Evolutionary conservation across 2,329 filamentous ascomycete genomes (phyloP), one percentile per base, ranked within the genome.

Genomic region (Fusarium newnesense): DNA sequence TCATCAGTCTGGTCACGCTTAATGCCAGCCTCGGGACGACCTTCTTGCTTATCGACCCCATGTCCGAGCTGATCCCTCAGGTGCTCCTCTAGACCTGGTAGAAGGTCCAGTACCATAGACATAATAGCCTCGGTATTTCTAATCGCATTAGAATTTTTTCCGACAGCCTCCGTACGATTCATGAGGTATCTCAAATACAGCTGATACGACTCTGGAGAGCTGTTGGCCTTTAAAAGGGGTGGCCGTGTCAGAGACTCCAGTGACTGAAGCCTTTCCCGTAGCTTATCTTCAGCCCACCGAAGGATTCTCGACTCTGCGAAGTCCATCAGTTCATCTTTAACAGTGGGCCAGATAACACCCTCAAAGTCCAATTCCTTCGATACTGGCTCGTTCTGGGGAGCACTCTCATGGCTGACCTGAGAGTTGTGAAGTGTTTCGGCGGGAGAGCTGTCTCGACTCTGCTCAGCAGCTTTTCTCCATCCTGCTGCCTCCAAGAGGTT

Each of bases 31-130:
- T 53, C 30, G 18, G 11, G 18, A n/a, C 12, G 19, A 19, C 5
- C 24, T 58, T 47, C 36, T n/a, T 37, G 15, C 32, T 59, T 49
- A 0, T 10, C 9, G 1, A 30, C 4, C 5, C 13, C 24, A 13
- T 5, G 2, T 8, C 28, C 19, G 18, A 67, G 13, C 18, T 60
- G 39, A 16, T 32, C 8, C 18, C 64, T 62, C 10, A 67, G 2
- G 0, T 19, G 12, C 19, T 47, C 16, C 49, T 69, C 43, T 28
- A 64, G 9, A n/a, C 43, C 39, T 7, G 64, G 49, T 4, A 50
- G 11, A 21, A 69, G 15, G 8, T 63, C 50, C 8, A 69, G 18
- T 5, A n/a, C 57, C 49, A 68, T 18, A 0, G 66, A 69, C 32
- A 69, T 56, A 0, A 34, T 64, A 18, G 64, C 57, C 54, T 69